phyloP scores from a whole-genome alignment of 164 flowering plant species.

The Echeveria elegans region DNA sequence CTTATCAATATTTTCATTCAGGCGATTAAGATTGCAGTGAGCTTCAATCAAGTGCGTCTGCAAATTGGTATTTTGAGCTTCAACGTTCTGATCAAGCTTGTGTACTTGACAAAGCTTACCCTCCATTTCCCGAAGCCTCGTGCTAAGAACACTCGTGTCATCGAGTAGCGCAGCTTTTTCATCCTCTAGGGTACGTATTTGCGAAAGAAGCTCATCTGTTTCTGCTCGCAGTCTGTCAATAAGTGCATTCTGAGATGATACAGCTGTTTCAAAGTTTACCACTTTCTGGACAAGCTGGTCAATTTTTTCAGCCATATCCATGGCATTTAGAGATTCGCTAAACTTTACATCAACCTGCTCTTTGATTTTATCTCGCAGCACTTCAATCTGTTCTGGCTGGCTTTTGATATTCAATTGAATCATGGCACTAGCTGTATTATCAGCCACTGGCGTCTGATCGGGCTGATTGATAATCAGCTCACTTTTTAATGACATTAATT shows the following conservation, averaged over 20 bases:
- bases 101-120: slow-evolving; percentile 29
- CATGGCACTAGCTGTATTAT: slow-evolving; percentile 4
- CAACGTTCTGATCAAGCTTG: slow-evolving; percentile 26
- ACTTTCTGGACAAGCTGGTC: slow-evolving; percentile 78
- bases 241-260: slow-evolving; percentile 67
- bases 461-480: slow-evolving; percentile 11
- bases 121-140: slow-evolving; percentile 37
- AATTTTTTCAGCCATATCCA: slow-evolving; percentile 68
- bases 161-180: slow-evolving; percentile 28
- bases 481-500: slow-evolving; percentile 27
- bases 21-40: neutral
- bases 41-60: slow-evolving; percentile 3
- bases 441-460: neutral
- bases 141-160: slow-evolving; percentile 19
- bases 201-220: slow-evolving; percentile 50
- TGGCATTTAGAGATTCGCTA: slow-evolving; percentile 26
- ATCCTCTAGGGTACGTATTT: slow-evolving; percentile 48
- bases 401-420: slow-evolving; percentile 14
- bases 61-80: slow-evolving; percentile 21
- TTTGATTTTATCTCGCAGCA: slow-evolving; percentile 26
- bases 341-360: slow-evolving; percentile 27
- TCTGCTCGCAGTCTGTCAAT: slow-evolving; percentile 54
- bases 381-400: slow-evolving; percentile 21
- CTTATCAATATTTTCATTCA: slow-evolving; percentile 4
- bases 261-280: slow-evolving; percentile 41